phyloP scores from a whole-genome alignment of 306 rosid species.

The Lathyrus oleraceus region DNA sequence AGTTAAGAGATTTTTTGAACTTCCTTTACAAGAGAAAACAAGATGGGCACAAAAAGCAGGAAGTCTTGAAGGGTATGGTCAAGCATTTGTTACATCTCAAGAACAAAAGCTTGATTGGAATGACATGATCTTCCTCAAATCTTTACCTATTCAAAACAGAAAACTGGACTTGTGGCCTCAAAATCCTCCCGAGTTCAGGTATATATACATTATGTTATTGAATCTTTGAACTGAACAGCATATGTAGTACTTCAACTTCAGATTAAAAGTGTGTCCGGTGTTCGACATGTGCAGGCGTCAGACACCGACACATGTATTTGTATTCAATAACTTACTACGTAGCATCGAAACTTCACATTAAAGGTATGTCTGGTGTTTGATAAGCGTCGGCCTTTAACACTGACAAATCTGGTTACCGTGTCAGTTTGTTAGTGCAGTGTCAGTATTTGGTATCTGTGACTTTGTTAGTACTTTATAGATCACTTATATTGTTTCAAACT shows the following conservation, averaged over 20 bases:
- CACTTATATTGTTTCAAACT: not conserved
- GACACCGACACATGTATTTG: not conserved
- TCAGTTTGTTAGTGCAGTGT: too few species aligned
- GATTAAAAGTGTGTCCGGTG: not conserved
- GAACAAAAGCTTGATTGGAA: conserved; percentile 53
- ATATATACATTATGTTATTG: not conserved
- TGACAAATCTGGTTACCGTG: too few species aligned
- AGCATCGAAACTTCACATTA: too few species aligned
- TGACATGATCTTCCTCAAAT: conserved; percentile 55
- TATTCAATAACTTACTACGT: not conserved
- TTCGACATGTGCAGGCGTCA: not conserved
- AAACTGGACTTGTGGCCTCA: conserved; percentile 54
- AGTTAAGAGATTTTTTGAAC: conserved; percentile 48
- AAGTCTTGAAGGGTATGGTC: conserved; percentile 55
- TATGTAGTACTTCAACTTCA: not conserved
- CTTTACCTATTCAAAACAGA: conserved; percentile 40
- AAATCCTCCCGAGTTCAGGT: conserved; percentile 53
- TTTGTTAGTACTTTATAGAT: too few species aligned
- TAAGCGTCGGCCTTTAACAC: too few species aligned
- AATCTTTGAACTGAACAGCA: conserved; percentile 10
- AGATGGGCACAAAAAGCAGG: conserved; percentile 50
- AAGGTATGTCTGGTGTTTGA: too few species aligned
- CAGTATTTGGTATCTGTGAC: too few species aligned
- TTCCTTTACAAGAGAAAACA: conserved; percentile 44
- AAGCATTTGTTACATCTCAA: conserved; percentile 50